phyloP scores from a whole-genome alignment of 257 asterid species.

The Apocynum venetum region DNA sequence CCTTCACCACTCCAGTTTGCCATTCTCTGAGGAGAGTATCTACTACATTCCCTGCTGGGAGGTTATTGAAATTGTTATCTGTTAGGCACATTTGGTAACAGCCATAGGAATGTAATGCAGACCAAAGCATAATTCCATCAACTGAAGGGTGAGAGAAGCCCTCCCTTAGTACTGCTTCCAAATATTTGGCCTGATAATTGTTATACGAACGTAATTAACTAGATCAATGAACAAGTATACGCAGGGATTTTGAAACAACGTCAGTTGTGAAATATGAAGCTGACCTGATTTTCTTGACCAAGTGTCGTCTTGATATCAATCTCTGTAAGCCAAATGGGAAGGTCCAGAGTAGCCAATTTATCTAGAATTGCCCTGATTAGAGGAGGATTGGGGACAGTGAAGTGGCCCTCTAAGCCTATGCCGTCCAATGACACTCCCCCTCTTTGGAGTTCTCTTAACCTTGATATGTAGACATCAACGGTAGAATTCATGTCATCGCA shows the following conservation, averaged over 20 bases:
- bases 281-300: slow-evolving; percentile 29
- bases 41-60: slow-evolving; percentile 48
- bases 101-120: slow-evolving; percentile 42
- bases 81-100: slow-evolving; percentile 60
- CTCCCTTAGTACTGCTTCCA: slow-evolving; percentile 45
- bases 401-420: slow-evolving; percentile 58
- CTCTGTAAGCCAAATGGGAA: slow-evolving; percentile 72
- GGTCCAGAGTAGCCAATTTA: slow-evolving; percentile 39
- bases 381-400: slow-evolving; percentile 44
- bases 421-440: slow-evolving; percentile 45
- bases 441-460: slow-evolving; percentile 27
- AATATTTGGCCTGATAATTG: slow-evolving; percentile 43
- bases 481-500: slow-evolving; percentile 35
- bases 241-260: neutral
- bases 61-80: slow-evolving; percentile 34
- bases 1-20: slow-evolving; percentile 29
- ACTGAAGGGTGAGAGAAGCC: slow-evolving; percentile 55
- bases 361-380: slow-evolving; percentile 49
- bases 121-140: slow-evolving; percentile 56
- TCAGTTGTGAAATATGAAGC: neutral
- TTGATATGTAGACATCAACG: slow-evolving; percentile 39
- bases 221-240: too few relatives aligned
- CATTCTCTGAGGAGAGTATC: slow-evolving; percentile 52
- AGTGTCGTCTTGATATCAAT: slow-evolving; percentile 34
- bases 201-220: too few relatives aligned